These are phyloP conservation scores for Melaleuca quinquenervia DNA, from an alignment of 345 rosid species.

Conservation along the genomic window DNA sequence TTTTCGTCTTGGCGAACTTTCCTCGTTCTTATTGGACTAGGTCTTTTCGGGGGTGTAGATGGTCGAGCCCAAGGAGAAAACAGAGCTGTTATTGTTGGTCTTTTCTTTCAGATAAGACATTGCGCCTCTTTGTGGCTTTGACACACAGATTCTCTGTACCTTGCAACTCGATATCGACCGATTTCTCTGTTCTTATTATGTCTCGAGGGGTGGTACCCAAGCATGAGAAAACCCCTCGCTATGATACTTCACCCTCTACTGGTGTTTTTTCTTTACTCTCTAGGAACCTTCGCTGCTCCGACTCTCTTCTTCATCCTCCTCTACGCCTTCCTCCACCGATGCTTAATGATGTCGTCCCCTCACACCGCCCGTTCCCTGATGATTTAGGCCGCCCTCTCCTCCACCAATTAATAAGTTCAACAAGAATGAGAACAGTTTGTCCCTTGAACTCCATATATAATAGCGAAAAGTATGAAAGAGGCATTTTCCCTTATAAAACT, in stretches of 20 bases:
- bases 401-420: background rate
- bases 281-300: background rate
- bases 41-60: background rate
- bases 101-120: background rate
- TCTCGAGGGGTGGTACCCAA: background rate
- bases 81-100: background rate
- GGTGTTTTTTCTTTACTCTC: too few relatives aligned
- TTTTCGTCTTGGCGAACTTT: background rate
- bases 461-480: background rate
- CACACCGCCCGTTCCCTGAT: background rate
- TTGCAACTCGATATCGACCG: background rate
- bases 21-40: background rate
- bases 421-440: background rate
- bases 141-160: too few relatives aligned
- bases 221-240: background rate
- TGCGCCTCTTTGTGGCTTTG: background rate
- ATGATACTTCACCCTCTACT: background rate
- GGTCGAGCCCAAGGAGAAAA: background rate
- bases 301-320: background rate
- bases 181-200: background rate
- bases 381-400: background rate
- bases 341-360: background rate
- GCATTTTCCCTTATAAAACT: background rate
- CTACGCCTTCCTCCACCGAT: background rate
- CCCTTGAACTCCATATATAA: background rate